Evolutionary conservation across 169 alveolate genomes (phyloP), one percentile per base, ranked within the genome.

Genomic region (Cryptosporidium sp.): DNA sequence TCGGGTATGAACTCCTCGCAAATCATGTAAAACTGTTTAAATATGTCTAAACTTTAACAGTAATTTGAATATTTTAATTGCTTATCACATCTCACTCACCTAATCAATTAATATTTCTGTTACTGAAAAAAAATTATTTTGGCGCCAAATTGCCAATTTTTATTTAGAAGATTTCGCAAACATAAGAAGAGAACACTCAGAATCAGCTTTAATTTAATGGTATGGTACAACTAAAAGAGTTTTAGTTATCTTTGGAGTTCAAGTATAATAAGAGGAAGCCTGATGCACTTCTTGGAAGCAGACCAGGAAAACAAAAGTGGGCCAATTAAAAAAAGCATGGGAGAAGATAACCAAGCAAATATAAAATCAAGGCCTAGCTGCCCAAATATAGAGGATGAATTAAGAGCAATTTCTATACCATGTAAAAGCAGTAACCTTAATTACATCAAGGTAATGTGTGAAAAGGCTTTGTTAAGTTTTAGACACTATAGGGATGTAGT

Each of bases 401-500:
- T 80, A n/a, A 59, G 89, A 80, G 89, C 89, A 41, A 80, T 80
- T 29, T 80, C 80, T 65, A 65, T 12, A 5, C 80, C 89, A 41
- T 62, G 89, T 14, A 80, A 80, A 7, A 80, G 35, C 55, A 62
- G 69, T n/a, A 80, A 35, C 50, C 59, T 80, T 16, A 37, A 39
- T 12, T 67, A 80, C 67, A 80, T 80, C 39, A 80, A 80, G 50
- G 74, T 59, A 12, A 62, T 80, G 55, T 80, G 89, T 62, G 89
- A 80, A 67, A 80, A 62, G 70, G 89, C 89, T 3, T 43, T 80
- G 52, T 3, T 80, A 16, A 80, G 89, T 26, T 80, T 62, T 67
- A 59, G 89, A 14, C 75, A 80, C 51, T 80, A 80, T 80, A 59
- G 75, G 10, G 89, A 80, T 62, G 52, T 80, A 29, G 48, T 80